phyloP scores from a whole-genome alignment of 192 early-diverging fungal species.

The Rhizophagus clarus region DNA sequence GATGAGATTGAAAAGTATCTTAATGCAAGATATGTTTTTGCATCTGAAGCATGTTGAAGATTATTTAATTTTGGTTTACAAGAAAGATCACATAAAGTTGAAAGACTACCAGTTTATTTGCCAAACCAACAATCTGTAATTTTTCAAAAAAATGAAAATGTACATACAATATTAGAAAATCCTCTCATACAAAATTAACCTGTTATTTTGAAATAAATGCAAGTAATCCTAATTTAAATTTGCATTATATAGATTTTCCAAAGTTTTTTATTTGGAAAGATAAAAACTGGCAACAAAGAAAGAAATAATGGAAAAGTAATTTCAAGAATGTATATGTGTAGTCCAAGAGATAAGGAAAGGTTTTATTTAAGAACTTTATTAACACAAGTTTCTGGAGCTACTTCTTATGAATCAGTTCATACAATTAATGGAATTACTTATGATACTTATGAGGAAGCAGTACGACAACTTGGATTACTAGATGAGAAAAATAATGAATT shows the following conservation, averaged over 20 bases:
- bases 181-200: constrained; percentile 2
- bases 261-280: constrained; percentile 26
- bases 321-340: constrained; percentile 16
- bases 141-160: background rate
- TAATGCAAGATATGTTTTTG: constrained; percentile 37
- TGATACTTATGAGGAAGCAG: constrained; percentile 27
- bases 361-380: constrained; percentile 32
- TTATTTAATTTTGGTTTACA: constrained; percentile 39
- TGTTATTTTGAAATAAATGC: constrained; percentile 23
- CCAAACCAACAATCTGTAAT: constrained; percentile 23
- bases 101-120: constrained; percentile 34
- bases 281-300: background rate
- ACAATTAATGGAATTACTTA: constrained; percentile 25
- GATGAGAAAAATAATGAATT: constrained; percentile 32
- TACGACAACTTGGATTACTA: constrained; percentile 23
- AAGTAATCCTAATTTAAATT: constrained; percentile 3
- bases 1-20: constrained; percentile 27
- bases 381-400: constrained; percentile 21
- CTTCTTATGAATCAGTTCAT: constrained; percentile 19
- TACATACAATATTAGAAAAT: background rate
- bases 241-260: constrained; percentile 15
- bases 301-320: background rate
- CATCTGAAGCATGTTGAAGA: constrained; percentile 38
- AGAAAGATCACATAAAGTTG: constrained; percentile 30
- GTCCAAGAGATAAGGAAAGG: constrained; percentile 23